These are phyloP conservation scores for Cryptococcus maquisensis DNA, from an alignment of 1,284 basidiomycete genomes.

Conservation along the genomic window DNA sequence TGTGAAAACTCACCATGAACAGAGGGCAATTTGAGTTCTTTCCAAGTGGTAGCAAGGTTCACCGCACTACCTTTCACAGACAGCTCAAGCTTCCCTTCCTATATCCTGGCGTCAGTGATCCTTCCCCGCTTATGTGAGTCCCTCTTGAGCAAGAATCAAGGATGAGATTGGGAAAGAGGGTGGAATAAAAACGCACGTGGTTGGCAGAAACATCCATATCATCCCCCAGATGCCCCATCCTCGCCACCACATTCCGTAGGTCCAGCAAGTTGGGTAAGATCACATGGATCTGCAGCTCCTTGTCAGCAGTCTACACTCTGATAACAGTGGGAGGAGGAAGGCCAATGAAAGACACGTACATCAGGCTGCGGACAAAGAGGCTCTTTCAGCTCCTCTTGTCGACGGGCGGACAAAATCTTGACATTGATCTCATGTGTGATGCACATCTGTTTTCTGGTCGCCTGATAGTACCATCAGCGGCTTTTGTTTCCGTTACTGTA, in stretches of 20 bases:
- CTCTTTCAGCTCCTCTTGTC: slow-evolving; percentile 69
- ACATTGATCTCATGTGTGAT: slow-evolving; percentile 50
- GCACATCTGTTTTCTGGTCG: slow-evolving; percentile 25
- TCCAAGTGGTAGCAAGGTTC: slow-evolving; percentile 75
- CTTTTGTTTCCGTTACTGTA: too few species aligned
- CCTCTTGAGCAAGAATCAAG: not conserved
- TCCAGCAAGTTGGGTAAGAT: slow-evolving; percentile 72
- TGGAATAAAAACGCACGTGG: slow-evolving; percentile 20
- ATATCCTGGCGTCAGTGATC: slow-evolving; percentile 1
- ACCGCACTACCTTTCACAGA: slow-evolving; percentile 66
- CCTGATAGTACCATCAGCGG: slow-evolving; percentile 10
- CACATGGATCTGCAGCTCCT: slow-evolving; percentile 65
- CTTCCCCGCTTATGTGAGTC: not conserved
- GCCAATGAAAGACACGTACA: slow-evolving; percentile 51
- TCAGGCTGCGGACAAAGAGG: slow-evolving; percentile 85
- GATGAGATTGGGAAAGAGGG: not conserved
- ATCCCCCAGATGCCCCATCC: slow-evolving; percentile 68
- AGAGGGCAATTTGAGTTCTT: slow-evolving; percentile 38
- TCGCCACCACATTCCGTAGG: slow-evolving; percentile 71
- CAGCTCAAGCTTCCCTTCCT: slow-evolving; percentile 52
- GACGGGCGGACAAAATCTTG: slow-evolving; percentile 65
- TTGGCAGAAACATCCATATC: slow-evolving; percentile 59
- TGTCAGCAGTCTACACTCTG: not conserved
- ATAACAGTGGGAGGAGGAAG: not conserved
- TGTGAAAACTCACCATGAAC: not conserved